phyloP scores from a whole-genome alignment of 148 eudicot genomes.

The Hydrangea macrophylla region DNA sequence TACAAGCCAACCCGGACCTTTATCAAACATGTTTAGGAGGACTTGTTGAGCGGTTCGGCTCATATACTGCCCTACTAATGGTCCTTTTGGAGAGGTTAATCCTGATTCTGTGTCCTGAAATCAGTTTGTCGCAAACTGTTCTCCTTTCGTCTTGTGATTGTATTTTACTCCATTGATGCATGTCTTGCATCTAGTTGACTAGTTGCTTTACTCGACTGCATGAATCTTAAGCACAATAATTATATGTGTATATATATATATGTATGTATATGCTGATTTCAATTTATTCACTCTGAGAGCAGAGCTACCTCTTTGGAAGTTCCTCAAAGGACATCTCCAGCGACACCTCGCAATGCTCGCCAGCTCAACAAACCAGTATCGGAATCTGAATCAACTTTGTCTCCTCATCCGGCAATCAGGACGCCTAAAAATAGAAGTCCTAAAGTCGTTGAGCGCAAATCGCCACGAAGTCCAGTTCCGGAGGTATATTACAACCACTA shows the following conservation, averaged over 20 bases:
- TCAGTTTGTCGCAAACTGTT: no score
- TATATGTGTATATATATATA: no score
- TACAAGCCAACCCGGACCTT: no score
- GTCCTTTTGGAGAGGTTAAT: no score
- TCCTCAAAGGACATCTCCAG: conserved; percentile 47
- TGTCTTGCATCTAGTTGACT: no score
- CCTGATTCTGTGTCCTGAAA: no score
- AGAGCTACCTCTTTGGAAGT: conserved; percentile 46
- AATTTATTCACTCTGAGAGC: conserved; percentile 13
- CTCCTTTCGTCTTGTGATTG: no score
- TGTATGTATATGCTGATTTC: neutral
- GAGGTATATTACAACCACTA: conserved; percentile 44
- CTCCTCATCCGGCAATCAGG: conserved; percentile 41
- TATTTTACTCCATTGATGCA: no score
- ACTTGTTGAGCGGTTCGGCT: no score
- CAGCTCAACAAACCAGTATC: conserved; percentile 46
- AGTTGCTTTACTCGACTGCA: neutral
- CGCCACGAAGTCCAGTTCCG: conserved; percentile 49
- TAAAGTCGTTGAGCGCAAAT: conserved; percentile 48
- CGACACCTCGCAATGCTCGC: conserved; percentile 37
- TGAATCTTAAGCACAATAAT: neutral
- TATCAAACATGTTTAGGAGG: no score
- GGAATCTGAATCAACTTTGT: conserved; percentile 37
- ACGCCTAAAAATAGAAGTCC: conserved; percentile 54
- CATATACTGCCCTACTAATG: no score